These are phyloP conservation scores for Holtermannia corniformis DNA, from an alignment of 768 basidiomycete genomes.

Conservation along the genomic window DNA sequence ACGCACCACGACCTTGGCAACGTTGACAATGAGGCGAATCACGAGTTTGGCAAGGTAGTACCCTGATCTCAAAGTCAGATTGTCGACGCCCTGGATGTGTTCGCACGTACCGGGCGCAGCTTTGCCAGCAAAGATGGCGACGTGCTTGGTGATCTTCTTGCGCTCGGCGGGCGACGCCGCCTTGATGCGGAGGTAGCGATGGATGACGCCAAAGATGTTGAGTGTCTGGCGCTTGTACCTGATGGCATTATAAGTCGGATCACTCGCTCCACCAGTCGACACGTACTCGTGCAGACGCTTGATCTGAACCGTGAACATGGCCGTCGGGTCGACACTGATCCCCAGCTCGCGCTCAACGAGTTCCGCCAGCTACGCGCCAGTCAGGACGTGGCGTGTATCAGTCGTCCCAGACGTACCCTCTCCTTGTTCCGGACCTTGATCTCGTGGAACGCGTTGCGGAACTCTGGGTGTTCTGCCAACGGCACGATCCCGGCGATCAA, in stretches of 20 bases:
- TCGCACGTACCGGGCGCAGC: conserved; percentile 70
- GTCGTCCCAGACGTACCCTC: conserved; percentile 63
- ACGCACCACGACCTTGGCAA: conserved; percentile 57
- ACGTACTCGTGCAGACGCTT: conserved; percentile 89
- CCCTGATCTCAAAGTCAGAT: conserved; percentile 40
- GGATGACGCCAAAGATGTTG: conserved; percentile 59
- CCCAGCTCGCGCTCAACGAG: conserved; percentile 36
- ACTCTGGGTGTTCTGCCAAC: conserved; percentile 59
- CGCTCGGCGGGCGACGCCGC: conserved; percentile 64
- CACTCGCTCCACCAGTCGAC: conserved; percentile 7
- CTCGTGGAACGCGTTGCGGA: conserved; percentile 69
- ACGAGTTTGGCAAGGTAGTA: conserved; percentile 86
- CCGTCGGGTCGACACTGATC: conserved; percentile 29
- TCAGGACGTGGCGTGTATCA: background rate
- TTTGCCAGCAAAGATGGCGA: conserved; percentile 96
- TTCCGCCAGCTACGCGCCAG: conserved; percentile 20
- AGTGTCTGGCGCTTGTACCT: conserved; percentile 71
- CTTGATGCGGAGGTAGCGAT: conserved; percentile 78
- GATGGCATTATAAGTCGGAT: background rate
- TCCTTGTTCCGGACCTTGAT: conserved; percentile 89
- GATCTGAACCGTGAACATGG: conserved; percentile 41
- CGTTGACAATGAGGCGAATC: conserved; percentile 88
- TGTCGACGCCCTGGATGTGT: too few relatives aligned
- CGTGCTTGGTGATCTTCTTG: conserved; percentile 65
- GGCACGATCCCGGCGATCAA: conserved; percentile 69